phyloP scores from a whole-genome alignment of 805 yeast genomes.

The Candida easanensis region DNA sequence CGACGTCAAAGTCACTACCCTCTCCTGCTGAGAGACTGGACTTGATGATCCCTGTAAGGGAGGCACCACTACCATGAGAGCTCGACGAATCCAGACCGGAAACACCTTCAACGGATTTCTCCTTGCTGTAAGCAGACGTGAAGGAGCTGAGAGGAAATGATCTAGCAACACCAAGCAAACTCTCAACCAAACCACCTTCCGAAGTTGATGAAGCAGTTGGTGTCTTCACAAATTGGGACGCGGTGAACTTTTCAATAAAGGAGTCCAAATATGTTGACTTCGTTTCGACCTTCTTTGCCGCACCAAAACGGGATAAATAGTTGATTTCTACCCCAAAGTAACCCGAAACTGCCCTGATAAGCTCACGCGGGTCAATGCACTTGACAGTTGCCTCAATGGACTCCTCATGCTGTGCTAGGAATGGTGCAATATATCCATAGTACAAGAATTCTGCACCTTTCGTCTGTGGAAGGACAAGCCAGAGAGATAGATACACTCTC shows the following conservation, averaged over 20 bases:
- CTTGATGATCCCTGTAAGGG: background rate
- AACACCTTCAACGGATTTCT: background rate
- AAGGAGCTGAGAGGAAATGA: slow-evolving; percentile 2
- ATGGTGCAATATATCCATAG: slow-evolving; percentile 36
- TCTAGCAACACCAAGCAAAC: slow-evolving; percentile 13
- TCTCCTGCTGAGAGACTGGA: slow-evolving; percentile 3
- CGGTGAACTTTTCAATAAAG: slow-evolving; percentile 11
- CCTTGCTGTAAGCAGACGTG: background rate
- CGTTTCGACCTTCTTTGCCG: background rate
- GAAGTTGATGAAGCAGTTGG: background rate
- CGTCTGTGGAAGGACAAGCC: slow-evolving; percentile 58
- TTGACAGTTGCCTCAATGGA: slow-evolving; percentile 29
- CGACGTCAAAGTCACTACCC: slow-evolving; percentile 43
- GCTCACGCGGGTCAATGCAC: slow-evolving; percentile 8
- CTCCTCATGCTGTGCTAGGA: slow-evolving; percentile 33
- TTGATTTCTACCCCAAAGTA: slow-evolving; percentile 7
- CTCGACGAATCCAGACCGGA: background rate
- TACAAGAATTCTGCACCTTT: slow-evolving; percentile 45
- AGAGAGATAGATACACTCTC: slow-evolving; percentile 46
- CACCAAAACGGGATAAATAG: slow-evolving; percentile 7
- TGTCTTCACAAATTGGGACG: background rate
- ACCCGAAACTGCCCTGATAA: slow-evolving; percentile 1
- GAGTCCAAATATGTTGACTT: slow-evolving; percentile 6
- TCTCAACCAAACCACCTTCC: slow-evolving; percentile 10
- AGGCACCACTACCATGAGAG: slow-evolving; percentile 1